Evolutionary conservation across 1,284 basidiomycete genomes (phyloP).

Genomic region (Rhodotorula sp.): DNA sequence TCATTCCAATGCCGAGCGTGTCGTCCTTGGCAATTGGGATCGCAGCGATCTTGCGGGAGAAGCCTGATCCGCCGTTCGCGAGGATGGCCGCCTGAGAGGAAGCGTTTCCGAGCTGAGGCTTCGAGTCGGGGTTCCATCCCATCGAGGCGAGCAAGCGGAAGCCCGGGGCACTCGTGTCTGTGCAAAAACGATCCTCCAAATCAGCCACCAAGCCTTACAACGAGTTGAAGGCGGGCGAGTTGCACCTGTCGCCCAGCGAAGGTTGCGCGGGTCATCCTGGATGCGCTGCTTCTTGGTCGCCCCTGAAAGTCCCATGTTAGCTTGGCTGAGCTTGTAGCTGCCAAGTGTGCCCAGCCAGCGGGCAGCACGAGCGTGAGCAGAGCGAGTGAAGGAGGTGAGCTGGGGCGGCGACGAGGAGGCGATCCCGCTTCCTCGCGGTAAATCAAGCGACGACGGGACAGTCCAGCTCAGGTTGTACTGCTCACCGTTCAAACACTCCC

Average conservation of each 20-base stretch:
- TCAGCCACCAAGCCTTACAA: not conserved
- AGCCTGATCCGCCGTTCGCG: conserved; percentile 29
- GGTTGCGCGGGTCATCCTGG: conserved; percentile 43
- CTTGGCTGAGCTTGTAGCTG: too few species aligned
- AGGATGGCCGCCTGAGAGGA: conserved; percentile 30
- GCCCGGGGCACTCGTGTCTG: conserved; percentile 41
- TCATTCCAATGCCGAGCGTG: conserved; percentile 38
- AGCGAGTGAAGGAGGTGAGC: not conserved
- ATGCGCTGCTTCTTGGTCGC: conserved; percentile 38
- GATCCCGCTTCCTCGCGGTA: too few species aligned
- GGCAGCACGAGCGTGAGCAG: not conserved
- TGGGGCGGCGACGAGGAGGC: not conserved
- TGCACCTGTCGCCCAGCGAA: conserved; percentile 40
- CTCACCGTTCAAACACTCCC: too few species aligned
- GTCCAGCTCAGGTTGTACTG: too few species aligned
- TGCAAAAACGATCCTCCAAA: not conserved
- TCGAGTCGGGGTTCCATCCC: conserved; percentile 41
- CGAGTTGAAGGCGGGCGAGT: not conserved
- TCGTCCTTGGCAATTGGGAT: conserved; percentile 40
- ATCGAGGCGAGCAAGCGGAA: conserved; percentile 43
- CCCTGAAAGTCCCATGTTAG: conserved; percentile 34
- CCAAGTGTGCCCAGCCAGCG: too few species aligned
- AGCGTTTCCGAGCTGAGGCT: conserved; percentile 29
- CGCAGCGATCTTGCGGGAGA: conserved; percentile 32
- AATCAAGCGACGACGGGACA: too few species aligned